Percentiles rank a stretch among this genome's conserved stretches.
These are phyloP conservation scores for Alternaria conjuncta DNA, from an alignment of 2,329 filamentous ascomycete genomes.

Conservation along the genomic window DNA sequence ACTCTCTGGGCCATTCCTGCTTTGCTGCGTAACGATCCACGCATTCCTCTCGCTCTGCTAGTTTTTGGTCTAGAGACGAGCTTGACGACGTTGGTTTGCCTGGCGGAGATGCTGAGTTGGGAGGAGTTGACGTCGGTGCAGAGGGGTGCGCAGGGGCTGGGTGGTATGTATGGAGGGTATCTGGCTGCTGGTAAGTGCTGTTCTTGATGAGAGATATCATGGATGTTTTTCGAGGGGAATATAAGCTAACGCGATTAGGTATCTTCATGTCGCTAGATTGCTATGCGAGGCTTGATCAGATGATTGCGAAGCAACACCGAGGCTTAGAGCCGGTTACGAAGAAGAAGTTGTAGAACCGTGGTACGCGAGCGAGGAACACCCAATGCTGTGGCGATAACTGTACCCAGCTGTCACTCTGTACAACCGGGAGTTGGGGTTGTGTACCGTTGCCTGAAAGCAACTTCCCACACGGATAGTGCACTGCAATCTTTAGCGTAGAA, in stretches of 20 bases:
- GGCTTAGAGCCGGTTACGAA: constrained; percentile 35
- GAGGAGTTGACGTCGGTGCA: constrained; percentile 36
- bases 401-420: background rate
- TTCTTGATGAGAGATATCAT: too few relatives aligned
- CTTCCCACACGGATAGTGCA: background rate
- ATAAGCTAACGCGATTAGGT: constrained; percentile 16
- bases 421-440: background rate
- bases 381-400: background rate
- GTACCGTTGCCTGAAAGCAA: background rate
- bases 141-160: constrained; percentile 36
- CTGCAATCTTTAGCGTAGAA: background rate
- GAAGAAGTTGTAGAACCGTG: constrained; percentile 32
- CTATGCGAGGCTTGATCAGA: constrained; percentile 41
- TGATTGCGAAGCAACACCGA: constrained; percentile 31
- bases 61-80: constrained; percentile 65
- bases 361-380: background rate
- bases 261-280: constrained; percentile 48
- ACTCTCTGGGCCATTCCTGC: constrained; percentile 66
- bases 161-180: constrained; percentile 50
- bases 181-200: constrained; percentile 40
- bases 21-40: constrained; percentile 62
- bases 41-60: constrained; percentile 65
- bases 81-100: constrained; percentile 67
- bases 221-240: background rate
- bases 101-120: constrained; percentile 67